A percentile compares a stretch with the other conserved stretches of the same genome.
phyloP scores from a whole-genome alignment of 768 basidiomycete genomes.

The Lentinula lateritia region DNA sequence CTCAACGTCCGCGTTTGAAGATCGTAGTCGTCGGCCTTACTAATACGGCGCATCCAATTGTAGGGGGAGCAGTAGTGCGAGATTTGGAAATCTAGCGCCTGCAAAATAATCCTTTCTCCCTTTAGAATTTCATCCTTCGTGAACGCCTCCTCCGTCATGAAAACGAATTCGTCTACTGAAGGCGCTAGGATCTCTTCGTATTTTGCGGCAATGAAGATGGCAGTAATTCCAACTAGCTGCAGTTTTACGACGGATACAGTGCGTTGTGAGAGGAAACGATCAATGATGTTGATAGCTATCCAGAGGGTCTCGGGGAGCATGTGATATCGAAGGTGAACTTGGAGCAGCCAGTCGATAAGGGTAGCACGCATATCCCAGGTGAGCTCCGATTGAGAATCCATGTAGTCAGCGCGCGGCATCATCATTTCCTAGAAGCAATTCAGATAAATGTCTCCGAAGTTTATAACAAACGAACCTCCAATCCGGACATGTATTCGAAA shows the following conservation, averaged over 20 bases:
- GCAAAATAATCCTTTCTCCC: conserved; percentile 94
- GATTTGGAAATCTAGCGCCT: conserved; percentile 91
- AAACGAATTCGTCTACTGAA: conserved; percentile 95
- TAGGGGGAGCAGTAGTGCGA: conserved; percentile 99
- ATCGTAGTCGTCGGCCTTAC: conserved; percentile 98
- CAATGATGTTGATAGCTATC: conserved; percentile 97
- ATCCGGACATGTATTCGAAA: conserved; percentile 90
- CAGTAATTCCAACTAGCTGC: conserved; percentile 95
- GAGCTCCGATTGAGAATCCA: conserved; percentile 90
- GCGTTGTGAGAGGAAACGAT: conserved; percentile 85
- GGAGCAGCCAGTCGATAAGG: conserved; percentile 96
- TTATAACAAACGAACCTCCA: conserved; percentile 60
- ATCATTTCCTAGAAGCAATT: conserved; percentile 52
- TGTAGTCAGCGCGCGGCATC: conserved; percentile 93
- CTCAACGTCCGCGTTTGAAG: conserved; percentile 95
- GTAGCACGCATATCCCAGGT: conserved; percentile 93
- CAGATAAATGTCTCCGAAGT: not conserved
- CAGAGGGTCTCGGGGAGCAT: conserved; percentile 99
- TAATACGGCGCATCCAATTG: conserved; percentile 98
- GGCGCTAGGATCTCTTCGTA: conserved; percentile 99
- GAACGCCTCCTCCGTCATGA: conserved; percentile 95
- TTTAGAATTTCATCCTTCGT: conserved; percentile 94
- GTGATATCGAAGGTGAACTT: conserved; percentile 97
- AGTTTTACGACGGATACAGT: conserved; percentile 87
- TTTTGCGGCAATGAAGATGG: conserved; percentile 98